Conservation (phyloP, 306 rosid species). For the Potentilla sterilis region DNA sequence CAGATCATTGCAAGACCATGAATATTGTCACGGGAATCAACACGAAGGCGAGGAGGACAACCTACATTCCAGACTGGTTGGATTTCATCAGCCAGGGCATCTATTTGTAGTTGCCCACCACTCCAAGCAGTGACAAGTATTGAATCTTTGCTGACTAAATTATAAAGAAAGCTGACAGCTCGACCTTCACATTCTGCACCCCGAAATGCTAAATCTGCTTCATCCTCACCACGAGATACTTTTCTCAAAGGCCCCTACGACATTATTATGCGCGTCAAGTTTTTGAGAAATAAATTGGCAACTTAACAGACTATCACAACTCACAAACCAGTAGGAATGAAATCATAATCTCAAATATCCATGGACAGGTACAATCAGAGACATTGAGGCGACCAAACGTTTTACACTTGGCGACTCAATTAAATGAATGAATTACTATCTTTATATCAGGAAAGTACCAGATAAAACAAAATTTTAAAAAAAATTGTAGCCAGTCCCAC, state of each 20-base stretch:
- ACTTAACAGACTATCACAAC: neutral
- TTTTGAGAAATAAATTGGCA: neutral
- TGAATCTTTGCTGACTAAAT: slow-evolving; percentile 77
- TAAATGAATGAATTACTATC: neutral
- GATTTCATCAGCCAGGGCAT: slow-evolving; percentile 94
- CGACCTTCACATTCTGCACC: slow-evolving; percentile 87
- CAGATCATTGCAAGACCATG: slow-evolving; percentile 96
- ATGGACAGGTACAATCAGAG: neutral
- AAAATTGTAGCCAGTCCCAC: neutral
- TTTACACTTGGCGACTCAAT: neutral
- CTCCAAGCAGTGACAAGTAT: slow-evolving; percentile 92
- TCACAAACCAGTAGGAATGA: neutral
- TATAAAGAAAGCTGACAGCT: slow-evolving; percentile 71
- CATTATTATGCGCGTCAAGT: slow-evolving; percentile 17
- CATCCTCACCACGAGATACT: slow-evolving; percentile 59
- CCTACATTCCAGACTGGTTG: slow-evolving; percentile 87
- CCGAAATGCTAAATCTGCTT: slow-evolving; percentile 45
- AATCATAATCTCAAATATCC: neutral
- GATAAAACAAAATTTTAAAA: neutral
- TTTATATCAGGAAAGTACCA: neutral
- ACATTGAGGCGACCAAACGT: neutral
- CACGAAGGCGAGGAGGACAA: slow-evolving; percentile 74
- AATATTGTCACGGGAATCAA: slow-evolving; percentile 62
- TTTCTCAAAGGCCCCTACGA: slow-evolving; percentile 80
- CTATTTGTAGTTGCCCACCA: slow-evolving; percentile 90